Percentiles rank a stretch among this genome's conserved stretches.
These are phyloP conservation scores for Stephanodiscus minutulus DNA, from an alignment of 108 stramenopile species.

Conservation along the genomic window DNA sequence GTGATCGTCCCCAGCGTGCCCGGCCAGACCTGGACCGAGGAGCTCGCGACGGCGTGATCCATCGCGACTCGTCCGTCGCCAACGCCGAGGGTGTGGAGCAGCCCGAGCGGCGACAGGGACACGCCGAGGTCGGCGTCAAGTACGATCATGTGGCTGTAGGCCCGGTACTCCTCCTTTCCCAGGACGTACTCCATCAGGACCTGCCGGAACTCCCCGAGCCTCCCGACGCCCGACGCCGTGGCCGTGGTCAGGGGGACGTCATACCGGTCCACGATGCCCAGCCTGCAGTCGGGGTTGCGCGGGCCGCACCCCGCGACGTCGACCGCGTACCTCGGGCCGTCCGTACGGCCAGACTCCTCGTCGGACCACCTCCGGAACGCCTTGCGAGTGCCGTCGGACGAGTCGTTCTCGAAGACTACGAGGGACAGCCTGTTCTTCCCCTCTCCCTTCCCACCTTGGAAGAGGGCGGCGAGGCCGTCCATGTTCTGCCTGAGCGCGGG, in stretches of 20 bases:
- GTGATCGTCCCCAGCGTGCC: conserved; percentile 50
- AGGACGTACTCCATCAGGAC: conserved; percentile 40
- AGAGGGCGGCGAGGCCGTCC: conserved; percentile 43
- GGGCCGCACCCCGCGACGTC: conserved; percentile 51
- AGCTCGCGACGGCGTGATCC: conserved; percentile 37
- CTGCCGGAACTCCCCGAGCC: conserved; percentile 56
- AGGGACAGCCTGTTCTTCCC: conserved; percentile 18
- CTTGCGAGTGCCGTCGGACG: conserved; percentile 46
- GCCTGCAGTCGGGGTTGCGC: conserved; percentile 43
- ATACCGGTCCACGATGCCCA: conserved; percentile 48
- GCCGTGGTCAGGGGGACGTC: conserved; percentile 37
- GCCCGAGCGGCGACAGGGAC: conserved; percentile 45
- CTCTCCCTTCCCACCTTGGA: conserved; percentile 8
- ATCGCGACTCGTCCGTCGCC: conserved; percentile 24
- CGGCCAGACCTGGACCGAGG: conserved; percentile 46
- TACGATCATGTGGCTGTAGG: conserved; percentile 54
- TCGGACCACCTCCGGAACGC: conserved; percentile 38
- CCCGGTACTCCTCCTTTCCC: conserved; percentile 30
- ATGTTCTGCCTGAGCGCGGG: conserved; percentile 45
- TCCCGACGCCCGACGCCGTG: conserved; percentile 41
- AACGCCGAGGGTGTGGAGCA: conserved; percentile 50
- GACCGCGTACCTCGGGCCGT: conserved; percentile 23
- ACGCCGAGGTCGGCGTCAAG: conserved; percentile 50
- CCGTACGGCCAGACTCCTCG: conserved; percentile 9
- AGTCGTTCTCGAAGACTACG: conserved; percentile 58